These are phyloP conservation scores for Aspergillus thermomutatus DNA, from an alignment of 2,329 filamentous ascomycete species.

Conservation along the genomic window DNA sequence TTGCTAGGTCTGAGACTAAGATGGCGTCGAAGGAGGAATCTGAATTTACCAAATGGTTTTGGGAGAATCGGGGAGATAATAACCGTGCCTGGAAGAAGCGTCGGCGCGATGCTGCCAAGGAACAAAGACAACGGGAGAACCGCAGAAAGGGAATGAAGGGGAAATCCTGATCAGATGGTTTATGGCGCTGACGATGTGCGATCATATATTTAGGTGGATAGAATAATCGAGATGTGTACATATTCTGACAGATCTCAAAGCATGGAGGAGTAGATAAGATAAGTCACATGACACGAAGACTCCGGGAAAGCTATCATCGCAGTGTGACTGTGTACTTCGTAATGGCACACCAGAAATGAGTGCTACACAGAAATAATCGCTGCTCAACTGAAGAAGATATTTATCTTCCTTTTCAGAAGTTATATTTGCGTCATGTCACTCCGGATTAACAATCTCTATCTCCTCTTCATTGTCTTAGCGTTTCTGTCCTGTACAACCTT, in stretches of 20 bases:
- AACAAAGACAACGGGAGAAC: conserved; percentile 59
- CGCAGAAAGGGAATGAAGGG: conserved; percentile 47
- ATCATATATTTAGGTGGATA: neutral
- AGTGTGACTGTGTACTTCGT: neutral
- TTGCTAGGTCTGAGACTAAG: conserved; percentile 17
- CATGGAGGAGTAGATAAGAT: neutral
- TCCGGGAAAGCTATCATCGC: neutral
- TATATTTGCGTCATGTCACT: conserved; percentile 20
- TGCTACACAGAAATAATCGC: neutral
- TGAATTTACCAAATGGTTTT: conserved; percentile 63
- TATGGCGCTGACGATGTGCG: neutral
- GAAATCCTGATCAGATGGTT: conserved; percentile 22
- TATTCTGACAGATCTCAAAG: neutral
- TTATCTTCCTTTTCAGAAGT: neutral
- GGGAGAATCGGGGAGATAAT: conserved; percentile 49
- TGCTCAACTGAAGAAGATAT: neutral
- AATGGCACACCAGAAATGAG: neutral
- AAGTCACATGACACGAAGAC: conserved; percentile 15
- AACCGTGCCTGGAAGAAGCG: conserved; percentile 53
- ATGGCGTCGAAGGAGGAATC: conserved; percentile 41
- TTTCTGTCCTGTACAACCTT: conserved; percentile 27
- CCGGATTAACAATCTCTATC: conserved; percentile 9
- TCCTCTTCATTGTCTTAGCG: conserved; percentile 24
- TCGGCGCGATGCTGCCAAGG: conserved; percentile 58
- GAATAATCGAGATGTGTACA: neutral